Base-by-base conservation (phyloP, 331 rosid species). In the Quercus phellos region DNA sequence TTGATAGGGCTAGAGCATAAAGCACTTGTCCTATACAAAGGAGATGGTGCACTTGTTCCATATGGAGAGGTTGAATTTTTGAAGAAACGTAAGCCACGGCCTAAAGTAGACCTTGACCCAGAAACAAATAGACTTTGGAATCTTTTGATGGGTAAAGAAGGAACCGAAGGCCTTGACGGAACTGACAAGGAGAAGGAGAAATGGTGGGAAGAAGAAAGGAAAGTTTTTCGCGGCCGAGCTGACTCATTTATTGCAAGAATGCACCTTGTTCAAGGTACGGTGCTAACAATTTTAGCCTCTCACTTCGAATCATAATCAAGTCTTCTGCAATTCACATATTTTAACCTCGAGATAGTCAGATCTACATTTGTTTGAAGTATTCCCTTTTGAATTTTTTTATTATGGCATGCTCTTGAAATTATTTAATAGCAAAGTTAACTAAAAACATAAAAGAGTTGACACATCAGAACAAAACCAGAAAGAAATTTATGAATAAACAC, bases 181-280 rank as follows among this genome's bases (percentile, higher is more conserved):
- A 86, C 79, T 32, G 84, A 90, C 75, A 67, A 84, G 82, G 77
- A 80, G 50, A 94, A 91, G 78, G 92, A 92, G 81, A 94, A 89
- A 82, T 83, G 90, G 91, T 95, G 99, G 99, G 96, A 91, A 81
- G 85, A 90, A 74, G 98, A 95, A 85, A 87, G 98, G 74, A 86
- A 84, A 72, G 85, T 92, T 77, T 95, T 95, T 72, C 92, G 70
- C 24, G 97, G 98, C 80, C 89, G 99, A 72, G 94, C 85, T 51
- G 91, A 92, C 73, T 95, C 97, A 71, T 92, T 92, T 85, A 91
- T 92, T 84, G 99, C 98, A 16, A 88, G 94, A 68, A 95, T 92
- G 99, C 99, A 95, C 82, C 97, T 95, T 64, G 94, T 95, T 78
- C 99, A 92, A 95, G 99, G 99, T 95, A 88, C 69, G 60, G 10